Base-by-base conservation (phyloP, 306 rosid genomes). In the Purshia tridentata region DNA sequence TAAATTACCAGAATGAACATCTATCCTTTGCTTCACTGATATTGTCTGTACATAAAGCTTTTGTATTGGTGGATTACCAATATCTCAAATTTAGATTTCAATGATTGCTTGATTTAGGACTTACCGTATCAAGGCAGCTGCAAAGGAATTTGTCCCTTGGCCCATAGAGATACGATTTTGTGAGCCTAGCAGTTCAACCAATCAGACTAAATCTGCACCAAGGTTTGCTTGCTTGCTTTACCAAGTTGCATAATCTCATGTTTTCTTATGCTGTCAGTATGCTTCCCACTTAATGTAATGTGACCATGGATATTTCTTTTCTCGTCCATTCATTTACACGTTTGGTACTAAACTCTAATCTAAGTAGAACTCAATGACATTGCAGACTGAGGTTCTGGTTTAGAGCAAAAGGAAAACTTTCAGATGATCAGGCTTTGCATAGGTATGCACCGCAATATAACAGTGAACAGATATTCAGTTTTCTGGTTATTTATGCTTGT, bases 391-490 rank as follows among this genome's bases (percentile, higher is more conserved):
- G 82, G 79, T 94, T 81, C 77, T 94, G 98, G 98, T 89, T 94
- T 84, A 89, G 88, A 86, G 95, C 98, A 48, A 91, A 66, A 70
- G 98, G 96, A 74, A 86, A 83, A 69, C 89, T 94, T 75, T 88
- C 98, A 60, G 97, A 91, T 84, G 98, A 94, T 84, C 96, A 85
- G 78, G 97, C 98, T 65, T 78, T 94, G 92, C 98, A 94, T 75
- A 87, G 97, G 98, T 94, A 65, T 67, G 74, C 60, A 72, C 52
- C 51, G 64, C 69, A 41, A 72, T 63, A 73, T 18, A 47, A 53
- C 20, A 67, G 23, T 35, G 10, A 44, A 75, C 67, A 46, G 69
- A 57, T 77, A 23, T 35, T 50, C 75, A 22, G 2, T 57, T 76
- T 78, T 72, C 60, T 9, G 35, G 46, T 49, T 71, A 67, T 63